These are phyloP conservation scores for Crepidotus variabilis DNA, from an alignment of 768 basidiomycete species.

Conservation along the genomic window DNA sequence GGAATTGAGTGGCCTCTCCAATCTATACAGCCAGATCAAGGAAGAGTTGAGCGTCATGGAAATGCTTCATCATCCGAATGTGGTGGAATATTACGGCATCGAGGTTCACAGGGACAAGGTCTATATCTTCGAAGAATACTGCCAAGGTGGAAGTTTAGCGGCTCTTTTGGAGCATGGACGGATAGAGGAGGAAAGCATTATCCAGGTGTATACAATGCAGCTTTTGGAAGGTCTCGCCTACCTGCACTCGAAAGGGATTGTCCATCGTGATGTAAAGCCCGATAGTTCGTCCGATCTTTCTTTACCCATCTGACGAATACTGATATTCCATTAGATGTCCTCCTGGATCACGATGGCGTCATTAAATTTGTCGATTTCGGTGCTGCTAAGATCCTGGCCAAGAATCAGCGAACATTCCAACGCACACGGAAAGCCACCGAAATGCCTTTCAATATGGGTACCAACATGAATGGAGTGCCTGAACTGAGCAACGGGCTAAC, in stretches of 20 bases:
- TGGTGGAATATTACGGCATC: constrained; percentile 98
- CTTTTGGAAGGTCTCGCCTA: constrained; percentile 95
- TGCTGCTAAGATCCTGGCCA: constrained; percentile 93
- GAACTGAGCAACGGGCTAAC: constrained; percentile 81
- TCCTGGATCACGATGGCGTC: constrained; percentile 84
- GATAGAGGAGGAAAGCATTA: constrained; percentile 95
- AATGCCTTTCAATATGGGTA: constrained; percentile 25
- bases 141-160: constrained; percentile 91
- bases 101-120: constrained; percentile 99
- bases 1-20: constrained; percentile 84
- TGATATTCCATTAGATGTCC: constrained; percentile 64
- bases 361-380: constrained; percentile 98
- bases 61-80: constrained; percentile 94
- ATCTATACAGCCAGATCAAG: constrained; percentile 86
- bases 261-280: constrained; percentile 97
- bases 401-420: constrained; percentile 80
- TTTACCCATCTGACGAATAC: not conserved
- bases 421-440: constrained; percentile 61
- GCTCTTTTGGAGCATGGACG: constrained; percentile 87
- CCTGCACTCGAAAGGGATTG: constrained; percentile 87
- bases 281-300: constrained; percentile 68
- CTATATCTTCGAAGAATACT: constrained; percentile 98
- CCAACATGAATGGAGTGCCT: constrained; percentile 39
- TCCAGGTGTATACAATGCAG: constrained; percentile 94
- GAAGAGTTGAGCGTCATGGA: constrained; percentile 98